A percentile compares a stretch with the other conserved stretches of the same genome.
phyloP scores from a whole-genome alignment of 768 basidiomycete species.

The Rhodotorula toruloides region DNA sequence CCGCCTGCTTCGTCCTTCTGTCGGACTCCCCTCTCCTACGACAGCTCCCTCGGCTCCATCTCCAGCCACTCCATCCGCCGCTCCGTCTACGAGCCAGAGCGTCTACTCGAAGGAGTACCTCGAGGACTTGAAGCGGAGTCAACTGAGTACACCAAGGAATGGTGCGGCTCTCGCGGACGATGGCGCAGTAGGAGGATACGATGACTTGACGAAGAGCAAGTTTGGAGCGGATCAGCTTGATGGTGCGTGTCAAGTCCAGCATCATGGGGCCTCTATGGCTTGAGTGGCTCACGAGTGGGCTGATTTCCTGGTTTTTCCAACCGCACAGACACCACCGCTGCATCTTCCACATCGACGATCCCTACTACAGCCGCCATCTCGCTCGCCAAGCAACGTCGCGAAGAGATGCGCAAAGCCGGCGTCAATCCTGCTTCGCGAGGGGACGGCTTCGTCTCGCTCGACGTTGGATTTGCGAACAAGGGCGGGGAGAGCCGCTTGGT shows the following conservation, averaged over 20 bases:
- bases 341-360: constrained; percentile 40
- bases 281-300: background rate
- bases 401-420: constrained; percentile 42
- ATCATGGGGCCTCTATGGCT: no score
- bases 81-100: background rate
- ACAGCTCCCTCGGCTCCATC: background rate
- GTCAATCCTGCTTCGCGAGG: background rate
- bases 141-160: constrained; percentile 36
- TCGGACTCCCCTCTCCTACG: background rate
- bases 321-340: constrained; percentile 4
- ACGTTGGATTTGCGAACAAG: constrained; percentile 45
- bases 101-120: constrained; percentile 49
- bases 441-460: constrained; percentile 48
- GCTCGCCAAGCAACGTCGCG: constrained; percentile 47
- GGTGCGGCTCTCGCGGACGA: constrained; percentile 17
- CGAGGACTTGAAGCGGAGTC: constrained; percentile 47
- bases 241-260: constrained; percentile 17
- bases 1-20: constrained; percentile 5
- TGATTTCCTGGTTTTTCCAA: background rate
- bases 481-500: constrained; percentile 49
- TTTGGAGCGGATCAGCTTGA: constrained; percentile 36
- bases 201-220: constrained; percentile 43
- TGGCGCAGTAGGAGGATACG: constrained; percentile 24
- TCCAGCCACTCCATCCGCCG: background rate
- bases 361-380: constrained; percentile 48